Evolutionary conservation across 1,139 yeast species (phyloP), one percentile per base, ranked within the genome.

Genomic region (Taphrina communis): DNA sequence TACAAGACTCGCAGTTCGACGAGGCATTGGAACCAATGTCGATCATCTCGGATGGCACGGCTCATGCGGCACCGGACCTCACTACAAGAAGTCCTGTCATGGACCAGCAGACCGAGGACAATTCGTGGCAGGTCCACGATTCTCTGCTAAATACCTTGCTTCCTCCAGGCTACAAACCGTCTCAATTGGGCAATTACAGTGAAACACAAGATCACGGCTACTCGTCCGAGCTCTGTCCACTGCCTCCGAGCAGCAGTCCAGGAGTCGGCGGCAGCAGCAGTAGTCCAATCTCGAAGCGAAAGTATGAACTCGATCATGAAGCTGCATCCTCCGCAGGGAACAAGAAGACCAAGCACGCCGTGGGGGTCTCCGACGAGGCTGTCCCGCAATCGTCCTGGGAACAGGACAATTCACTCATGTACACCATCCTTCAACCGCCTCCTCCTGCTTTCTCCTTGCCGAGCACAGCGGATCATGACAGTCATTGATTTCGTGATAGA

Each of bases 81-180:
- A n/a, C 38, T 8, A 11, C 11, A 14, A 5, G 8, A 21, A 7
- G 38, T 8, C 31, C 31, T 25, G 4, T 25, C 31, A 25, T 25
- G 4, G 31, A 25, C 31, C 36, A 21, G 12, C 53, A 50, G n/a
- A 17, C 53, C 11, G 12, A 21, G 21, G 36, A 11, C 9, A 11
- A 50, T 21, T 50, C 53, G 36, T 50, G 53, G 53, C 53, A 7
- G 3, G 36, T 21, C 4, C 19, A 50, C n/a, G 21, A 46, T 14
- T 58, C 62, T 44, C 21, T 58, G 53, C 35, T 58, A 42, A 44
- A 46, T 53, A 58, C 62, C 6, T 41, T 58, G 17, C 42, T 44
- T 5, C 62, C 62, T 25, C 60, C 58, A 17, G 58, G 58, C 21
- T 53, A 36, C 4, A 35, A 17, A 2, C 14, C 44, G 1, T 31